phyloP scores from a whole-genome alignment of 495 filamentous ascomycete genomes.

The Penicillium malachiteum region DNA sequence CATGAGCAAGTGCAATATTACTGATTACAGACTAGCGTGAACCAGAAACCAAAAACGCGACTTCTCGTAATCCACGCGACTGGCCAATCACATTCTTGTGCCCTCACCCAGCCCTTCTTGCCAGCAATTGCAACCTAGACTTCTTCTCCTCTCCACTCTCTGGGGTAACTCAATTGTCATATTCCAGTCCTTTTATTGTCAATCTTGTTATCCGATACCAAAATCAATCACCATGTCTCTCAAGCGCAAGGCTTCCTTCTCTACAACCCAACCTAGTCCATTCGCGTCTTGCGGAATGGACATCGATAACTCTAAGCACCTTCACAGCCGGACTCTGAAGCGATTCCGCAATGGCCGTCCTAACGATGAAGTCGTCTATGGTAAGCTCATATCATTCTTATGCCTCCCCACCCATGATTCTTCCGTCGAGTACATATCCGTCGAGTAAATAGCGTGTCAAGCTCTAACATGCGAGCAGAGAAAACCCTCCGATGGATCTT shows the following conservation, averaged over 20 bases:
- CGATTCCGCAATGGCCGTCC: constrained; percentile 52
- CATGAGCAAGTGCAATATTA: constrained; percentile 16
- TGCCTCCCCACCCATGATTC: neutral
- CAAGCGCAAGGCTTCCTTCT: constrained; percentile 52
- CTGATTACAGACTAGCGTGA: constrained; percentile 25
- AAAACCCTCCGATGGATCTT: constrained; percentile 50
- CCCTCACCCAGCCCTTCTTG: constrained; percentile 9
- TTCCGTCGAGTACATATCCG: neutral
- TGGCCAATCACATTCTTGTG: constrained; percentile 16
- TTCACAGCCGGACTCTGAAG: constrained; percentile 53
- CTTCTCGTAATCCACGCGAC: constrained; percentile 18
- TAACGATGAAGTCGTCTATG: constrained; percentile 45
- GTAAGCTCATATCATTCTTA: constrained; percentile 27
- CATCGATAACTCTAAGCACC: constrained; percentile 37
- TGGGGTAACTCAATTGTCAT: neutral
- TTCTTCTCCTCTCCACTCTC: constrained; percentile 10
- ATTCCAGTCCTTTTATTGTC: neutral
- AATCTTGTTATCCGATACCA: neutral
- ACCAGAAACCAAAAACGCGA: constrained; percentile 8
- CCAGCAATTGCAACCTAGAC: constrained; percentile 16
- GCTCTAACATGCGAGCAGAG: constrained; percentile 29
- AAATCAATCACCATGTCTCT: constrained; percentile 36
- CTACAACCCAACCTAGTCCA: constrained; percentile 32
- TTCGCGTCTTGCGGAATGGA: constrained; percentile 24
- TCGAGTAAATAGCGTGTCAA: neutral